Percentiles rank a stretch among this genome's conserved stretches.
phyloP scores from a whole-genome alignment of 305 asterid genomes.

The Withania somnifera region DNA sequence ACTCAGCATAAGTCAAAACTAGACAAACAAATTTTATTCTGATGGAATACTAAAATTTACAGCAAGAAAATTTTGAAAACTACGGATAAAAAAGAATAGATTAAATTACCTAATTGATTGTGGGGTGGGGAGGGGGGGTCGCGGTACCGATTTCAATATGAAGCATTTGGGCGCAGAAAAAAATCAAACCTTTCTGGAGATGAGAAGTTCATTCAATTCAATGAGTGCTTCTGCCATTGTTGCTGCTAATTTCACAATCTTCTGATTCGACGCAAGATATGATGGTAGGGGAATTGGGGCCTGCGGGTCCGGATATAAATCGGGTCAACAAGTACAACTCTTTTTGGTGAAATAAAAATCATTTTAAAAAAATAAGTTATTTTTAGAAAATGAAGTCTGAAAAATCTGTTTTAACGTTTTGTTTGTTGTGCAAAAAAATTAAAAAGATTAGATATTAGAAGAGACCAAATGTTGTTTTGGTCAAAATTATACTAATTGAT shows the following conservation, averaged over 20 bases:
- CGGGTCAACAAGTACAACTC: not conserved
- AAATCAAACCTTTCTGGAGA: constrained; percentile 22
- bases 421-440: no score
- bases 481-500: no score
- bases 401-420: not conserved
- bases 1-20: no score
- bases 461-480: not conserved
- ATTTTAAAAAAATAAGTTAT: not conserved
- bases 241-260: not conserved
- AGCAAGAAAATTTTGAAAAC: not conserved
- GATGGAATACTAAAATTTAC: not conserved
- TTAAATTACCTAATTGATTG: not conserved
- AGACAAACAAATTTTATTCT: no score
- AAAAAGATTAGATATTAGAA: no score
- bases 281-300: not conserved
- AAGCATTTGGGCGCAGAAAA: not conserved
- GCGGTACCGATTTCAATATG: not conserved
- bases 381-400: not conserved
- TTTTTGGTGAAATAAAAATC: not conserved
- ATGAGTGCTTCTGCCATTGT: constrained; percentile 28
- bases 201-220: constrained; percentile 30
- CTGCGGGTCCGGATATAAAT: not conserved
- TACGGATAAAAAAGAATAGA: not conserved
- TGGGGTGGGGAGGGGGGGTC: no score
- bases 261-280: not conserved